Base-by-base conservation (phyloP, 2,329 filamentous ascomycete species). In the Cladophialophora psammophila region DNA sequence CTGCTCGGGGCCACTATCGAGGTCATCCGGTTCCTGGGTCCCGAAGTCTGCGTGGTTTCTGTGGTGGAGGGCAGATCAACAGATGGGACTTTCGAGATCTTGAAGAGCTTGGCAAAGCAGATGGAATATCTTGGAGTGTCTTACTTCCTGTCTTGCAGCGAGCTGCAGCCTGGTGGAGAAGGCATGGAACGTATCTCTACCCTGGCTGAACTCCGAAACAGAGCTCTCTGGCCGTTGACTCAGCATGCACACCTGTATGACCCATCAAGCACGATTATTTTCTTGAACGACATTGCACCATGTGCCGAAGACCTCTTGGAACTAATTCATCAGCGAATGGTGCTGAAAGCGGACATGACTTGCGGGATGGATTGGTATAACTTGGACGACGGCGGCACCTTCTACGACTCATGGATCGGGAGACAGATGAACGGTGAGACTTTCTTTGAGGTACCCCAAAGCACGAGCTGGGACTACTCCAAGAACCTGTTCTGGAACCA, bases 351-450 rank as follows among this genome's bases (percentile, higher is more conserved):
- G 7, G 82, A 85, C 72, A 87, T 87, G 83, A 83, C 82, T 0
- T 89, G 86, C 71, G 85, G 79, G 5, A 84, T 89, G 80, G 86
- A 89, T 74, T 89, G 86, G 85, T 82, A 79, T 0, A 82, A 82
- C 20, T 26, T 62, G 59, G 59, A 54, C 0, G 60, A 61, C 0
- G 76, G 83, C n/a, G 82, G 83, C 0, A 83, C 80, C 0, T 88
- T 88, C 71, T 87, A 87, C 72, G 85, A 88, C 66, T 79, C 86
- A 2, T 88, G 85, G 86, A 77, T 87, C 32, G 81, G 83, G 0
- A 81, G 86, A 6, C 79, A 77, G 1, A 80, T 88, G 53, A 77
- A 76, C 0, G 86, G 87, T 1, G 83, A 88, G 70, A 77, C 79
- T 0, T 88, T 88, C 74, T 88, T 87, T 72, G 75, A 84, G 0